These are phyloP conservation scores for Gardenia jasminoides DNA, from an alignment of 257 asterid genomes.

Conservation along the genomic window DNA sequence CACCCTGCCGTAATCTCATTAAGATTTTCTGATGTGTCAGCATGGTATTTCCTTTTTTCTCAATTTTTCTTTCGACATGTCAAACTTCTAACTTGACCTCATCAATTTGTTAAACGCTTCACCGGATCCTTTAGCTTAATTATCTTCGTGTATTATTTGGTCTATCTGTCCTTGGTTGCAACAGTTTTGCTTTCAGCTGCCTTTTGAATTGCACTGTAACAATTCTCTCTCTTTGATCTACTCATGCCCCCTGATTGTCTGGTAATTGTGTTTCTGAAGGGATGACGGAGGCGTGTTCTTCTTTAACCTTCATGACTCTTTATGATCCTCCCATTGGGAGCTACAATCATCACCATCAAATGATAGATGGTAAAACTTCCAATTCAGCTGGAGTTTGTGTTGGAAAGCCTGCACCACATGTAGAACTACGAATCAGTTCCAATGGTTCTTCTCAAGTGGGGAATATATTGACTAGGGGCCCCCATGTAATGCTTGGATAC, in stretches of 20 bases:
- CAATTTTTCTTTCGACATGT: not conserved
- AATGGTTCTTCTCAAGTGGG: constrained; percentile 47
- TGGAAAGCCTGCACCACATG: constrained; percentile 80
- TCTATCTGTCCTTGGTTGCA: not conserved
- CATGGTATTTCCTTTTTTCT: not conserved
- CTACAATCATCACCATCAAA: constrained; percentile 17
- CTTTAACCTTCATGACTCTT: constrained; percentile 82
- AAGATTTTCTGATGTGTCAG: not conserved
- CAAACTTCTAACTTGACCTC: not conserved
- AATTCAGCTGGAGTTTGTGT: constrained; percentile 53
- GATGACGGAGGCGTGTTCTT: constrained; percentile 95
- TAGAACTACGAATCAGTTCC: constrained; percentile 46
- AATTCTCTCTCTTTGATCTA: not conserved
- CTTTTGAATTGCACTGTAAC: not conserved
- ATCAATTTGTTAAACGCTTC: not conserved
- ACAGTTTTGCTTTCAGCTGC: not conserved
- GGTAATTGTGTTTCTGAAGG: constrained; percentile 37
- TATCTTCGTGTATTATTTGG: not conserved
- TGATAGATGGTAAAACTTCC: constrained; percentile 21
- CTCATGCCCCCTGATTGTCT: not conserved
- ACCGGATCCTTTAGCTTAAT: no score
- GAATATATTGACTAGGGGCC: constrained; percentile 74
- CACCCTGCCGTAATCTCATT: not conserved
- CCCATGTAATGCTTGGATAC: constrained; percentile 81
- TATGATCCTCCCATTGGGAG: constrained; percentile 45